These are phyloP conservation scores for Linderniella brevidens DNA, from an alignment of 257 asterid genomes.

Conservation along the genomic window DNA sequence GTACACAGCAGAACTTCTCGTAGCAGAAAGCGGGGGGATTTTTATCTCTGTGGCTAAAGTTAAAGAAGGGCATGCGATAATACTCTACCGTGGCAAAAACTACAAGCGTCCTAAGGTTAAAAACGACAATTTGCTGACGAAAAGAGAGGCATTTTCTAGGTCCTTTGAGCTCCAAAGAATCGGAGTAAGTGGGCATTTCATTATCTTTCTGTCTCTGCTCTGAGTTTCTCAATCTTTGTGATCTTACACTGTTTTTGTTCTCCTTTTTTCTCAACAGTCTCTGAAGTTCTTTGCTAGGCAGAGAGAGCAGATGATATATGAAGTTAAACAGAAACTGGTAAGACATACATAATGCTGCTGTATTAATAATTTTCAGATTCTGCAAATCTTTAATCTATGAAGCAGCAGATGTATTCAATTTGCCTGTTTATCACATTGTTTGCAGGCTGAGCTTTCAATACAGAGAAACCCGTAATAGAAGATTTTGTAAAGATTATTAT, in stretches of 20 bases:
- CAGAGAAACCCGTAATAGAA: constrained; percentile 5
- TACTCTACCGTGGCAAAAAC: constrained; percentile 90
- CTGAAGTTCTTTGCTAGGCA: constrained; percentile 66
- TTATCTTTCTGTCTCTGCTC: constrained; percentile 2
- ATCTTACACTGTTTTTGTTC: constrained; percentile 7
- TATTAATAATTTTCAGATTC: too few species aligned
- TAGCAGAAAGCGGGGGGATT: constrained; percentile 64
- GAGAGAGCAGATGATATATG: constrained; percentile 36
- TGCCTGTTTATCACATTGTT: constrained; percentile 4
- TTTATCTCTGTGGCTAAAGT: constrained; percentile 53
- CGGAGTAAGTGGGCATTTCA: constrained; percentile 48
- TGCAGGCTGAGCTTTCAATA: constrained; percentile 26
- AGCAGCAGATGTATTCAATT: too few species aligned
- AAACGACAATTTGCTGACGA: constrained; percentile 38
- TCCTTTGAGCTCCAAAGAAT: constrained; percentile 80
- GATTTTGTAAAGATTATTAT: neutral
- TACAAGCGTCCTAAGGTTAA: constrained; percentile 49
- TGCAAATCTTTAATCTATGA: too few species aligned
- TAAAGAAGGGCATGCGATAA: constrained; percentile 83
- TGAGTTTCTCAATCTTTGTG: constrained; percentile 3
- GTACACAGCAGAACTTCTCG: constrained; percentile 47
- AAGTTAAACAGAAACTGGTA: constrained; percentile 49
- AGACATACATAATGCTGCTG: neutral
- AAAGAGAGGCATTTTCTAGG: constrained; percentile 55
- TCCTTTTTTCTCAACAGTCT: constrained; percentile 27